Evolutionary conservation across 768 basidiomycete genomes (phyloP).

Genomic region (Boletus patriciae): DNA sequence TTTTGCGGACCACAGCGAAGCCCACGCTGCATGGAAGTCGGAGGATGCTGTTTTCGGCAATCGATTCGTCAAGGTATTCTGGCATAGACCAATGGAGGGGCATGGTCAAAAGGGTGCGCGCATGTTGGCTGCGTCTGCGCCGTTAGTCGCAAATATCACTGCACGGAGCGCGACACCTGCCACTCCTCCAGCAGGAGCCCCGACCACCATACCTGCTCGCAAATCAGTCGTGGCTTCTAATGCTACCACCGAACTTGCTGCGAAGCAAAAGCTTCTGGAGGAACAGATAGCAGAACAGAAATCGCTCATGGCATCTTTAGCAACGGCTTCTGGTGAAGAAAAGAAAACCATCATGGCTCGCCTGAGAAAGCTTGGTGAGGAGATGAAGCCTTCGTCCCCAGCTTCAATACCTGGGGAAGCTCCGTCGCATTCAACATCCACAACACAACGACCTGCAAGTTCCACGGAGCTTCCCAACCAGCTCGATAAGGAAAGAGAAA

Average conservation of each 20-base stretch:
- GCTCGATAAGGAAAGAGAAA: conserved; percentile 58
- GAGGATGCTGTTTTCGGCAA: conserved; percentile 95
- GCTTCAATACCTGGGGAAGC: conserved; percentile 31
- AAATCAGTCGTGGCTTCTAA: conserved; percentile 40
- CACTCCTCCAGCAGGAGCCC: conserved; percentile 31
- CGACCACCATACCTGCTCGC: conserved; percentile 30
- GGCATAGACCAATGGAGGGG: conserved; percentile 92
- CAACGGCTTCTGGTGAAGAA: conserved; percentile 62
- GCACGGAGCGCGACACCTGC: conserved; percentile 51
- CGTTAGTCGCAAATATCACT: conserved; percentile 64
- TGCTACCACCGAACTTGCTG: conserved; percentile 55
- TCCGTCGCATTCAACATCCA: conserved; percentile 27
- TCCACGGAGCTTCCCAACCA: conserved; percentile 40
- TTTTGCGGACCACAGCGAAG: conserved; percentile 80
- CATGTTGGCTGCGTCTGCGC: conserved; percentile 79
- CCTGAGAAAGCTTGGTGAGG: conserved; percentile 73
- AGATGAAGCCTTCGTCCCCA: conserved; percentile 56
- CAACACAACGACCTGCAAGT: conserved; percentile 23
- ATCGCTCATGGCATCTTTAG: conserved; percentile 69
- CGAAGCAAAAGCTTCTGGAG: conserved; percentile 73
- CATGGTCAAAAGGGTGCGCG: conserved; percentile 78
- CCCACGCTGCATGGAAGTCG: conserved; percentile 85
- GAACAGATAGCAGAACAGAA: conserved; percentile 90
- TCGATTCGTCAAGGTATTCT: conserved; percentile 93
- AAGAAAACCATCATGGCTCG: conserved; percentile 79